Evolutionary conservation across 305 asterid species (phyloP), one percentile per base, ranked within the genome.

Genomic region (Fraxinus platypoda): DNA sequence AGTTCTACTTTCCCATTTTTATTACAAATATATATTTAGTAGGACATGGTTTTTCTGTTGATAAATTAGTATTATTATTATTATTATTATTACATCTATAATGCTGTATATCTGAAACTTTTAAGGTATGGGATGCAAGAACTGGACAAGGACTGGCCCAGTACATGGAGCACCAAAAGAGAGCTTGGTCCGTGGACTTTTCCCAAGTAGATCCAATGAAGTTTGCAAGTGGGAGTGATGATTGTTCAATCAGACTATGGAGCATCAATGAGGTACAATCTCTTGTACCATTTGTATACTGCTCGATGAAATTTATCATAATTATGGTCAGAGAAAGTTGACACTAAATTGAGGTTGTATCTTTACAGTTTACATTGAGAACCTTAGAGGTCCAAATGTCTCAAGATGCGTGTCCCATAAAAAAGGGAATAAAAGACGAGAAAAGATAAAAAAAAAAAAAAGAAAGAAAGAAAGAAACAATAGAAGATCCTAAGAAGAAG

Each of bases 151-250:
- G 78, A 75, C 54, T 89, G 76, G 76, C 84, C 8, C 84, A 80
- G 17, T 84, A 86, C 82, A 64, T 52, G 13, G 95, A 92, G 73
- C 97, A 92, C 85, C 76, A 76, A 19, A 86, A 84, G 75, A 88
- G 91, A 80, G 89, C 97, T 52, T 92, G 98, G 97, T 88, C 94
- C 6, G 94, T 94, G 46, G 91, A 94, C 78, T 90, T 91, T 80
- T 94, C 93, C 84, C 83, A 5, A 54, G 81, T 82, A n/a, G 92
- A 92, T 66, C 97, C 97, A 12, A 85, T 78, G 54, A 88, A 76
- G 71, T 87, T 93, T 79, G 95, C 91, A 80, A 92, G 92, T 81
- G 95, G 94, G 38, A 82, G 98, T 82, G 97, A 93, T 34, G 98
- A 93, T 83, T 88, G 92, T 81, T 85, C 87, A 62, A 87, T 91